Percentiles rank a stretch among this genome's conserved stretches.
phyloP scores from a whole-genome alignment of 768 basidiomycete species.

The Russula lepida region DNA sequence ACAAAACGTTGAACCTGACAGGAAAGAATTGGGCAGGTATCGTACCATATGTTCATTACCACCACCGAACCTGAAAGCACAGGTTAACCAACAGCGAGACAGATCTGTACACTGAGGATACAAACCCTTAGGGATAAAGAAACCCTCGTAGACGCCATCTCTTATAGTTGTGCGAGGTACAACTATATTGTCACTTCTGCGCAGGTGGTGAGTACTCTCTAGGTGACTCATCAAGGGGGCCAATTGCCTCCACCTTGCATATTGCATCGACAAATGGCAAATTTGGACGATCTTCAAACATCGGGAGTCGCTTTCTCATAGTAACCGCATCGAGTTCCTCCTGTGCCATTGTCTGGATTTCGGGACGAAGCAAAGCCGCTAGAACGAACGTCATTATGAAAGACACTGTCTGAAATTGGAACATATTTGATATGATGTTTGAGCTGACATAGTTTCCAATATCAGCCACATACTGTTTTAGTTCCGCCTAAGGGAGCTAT shows the following conservation, averaged over 20 bases:
- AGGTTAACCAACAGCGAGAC: background rate
- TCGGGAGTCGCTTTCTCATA: background rate
- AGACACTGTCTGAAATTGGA: background rate
- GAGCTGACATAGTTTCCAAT: background rate
- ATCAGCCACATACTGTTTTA: background rate
- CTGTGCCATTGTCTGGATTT: background rate
- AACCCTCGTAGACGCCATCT: constrained; percentile 21
- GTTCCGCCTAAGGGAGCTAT: background rate
- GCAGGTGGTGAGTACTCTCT: background rate
- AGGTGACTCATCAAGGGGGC: constrained; percentile 14
- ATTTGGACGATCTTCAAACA: background rate
- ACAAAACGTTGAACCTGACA: background rate
- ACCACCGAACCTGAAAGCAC: constrained; percentile 13
- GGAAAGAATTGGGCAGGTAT: too few relatives aligned
- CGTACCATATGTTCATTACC: constrained; percentile 20
- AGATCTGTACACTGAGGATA: background rate
- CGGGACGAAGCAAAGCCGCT: background rate
- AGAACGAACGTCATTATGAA: background rate
- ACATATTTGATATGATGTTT: background rate
- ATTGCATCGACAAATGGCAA: background rate
- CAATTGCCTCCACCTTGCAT: constrained; percentile 9
- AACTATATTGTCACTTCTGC: background rate
- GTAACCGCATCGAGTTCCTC: background rate
- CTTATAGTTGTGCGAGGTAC: constrained; percentile 12
- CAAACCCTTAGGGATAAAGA: constrained; percentile 16